Base-by-base conservation (phyloP, 2,329 filamentous ascomycete species). In the Arthrobotrys conoides region DNA sequence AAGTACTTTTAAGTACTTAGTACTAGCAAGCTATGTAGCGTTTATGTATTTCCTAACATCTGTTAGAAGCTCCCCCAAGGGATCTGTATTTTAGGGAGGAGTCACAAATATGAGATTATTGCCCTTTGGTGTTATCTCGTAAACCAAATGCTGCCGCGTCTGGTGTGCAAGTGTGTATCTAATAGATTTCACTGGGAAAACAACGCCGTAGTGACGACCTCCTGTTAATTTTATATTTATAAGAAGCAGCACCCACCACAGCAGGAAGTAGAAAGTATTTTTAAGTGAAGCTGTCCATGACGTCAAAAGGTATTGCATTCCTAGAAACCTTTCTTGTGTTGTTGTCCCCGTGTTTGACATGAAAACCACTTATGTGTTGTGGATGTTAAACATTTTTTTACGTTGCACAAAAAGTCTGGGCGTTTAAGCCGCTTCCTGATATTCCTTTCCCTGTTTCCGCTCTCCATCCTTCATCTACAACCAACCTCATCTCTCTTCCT, bases 341-440 rank as follows among this genome's bases (percentile, higher is more conserved):
- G n/a, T n/a, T n/a, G n/a, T n/a, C n/a, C n/a, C n/a, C n/a, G n/a
- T n/a, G n/a, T n/a, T n/a, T n/a, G n/a, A n/a, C n/a, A n/a, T n/a
- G n/a, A n/a, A n/a, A n/a, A n/a, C n/a, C n/a, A n/a, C n/a, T 41
- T 41, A 18, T 55, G 61, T 53, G 70, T 73, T 67, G 61, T 41
- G 27, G 6, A 16, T n/a, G 69, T 71, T 64, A 22, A 24, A 22
- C 16, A 46, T 65, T 64, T 41, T 64, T 59, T 33, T 20, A 48
- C 18, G 70, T 73, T 30, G 70, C 70, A 61, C 69, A 71, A 44
- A 51, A 49, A 18, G 36, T 48, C 59, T 72, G 38, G 70, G 69
- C 69, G 24, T 48, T 36, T 30, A 70, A 46, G 38, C 33, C 36
- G 46, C 41, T 44, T 53, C 48, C 51, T 9, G 55, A 59, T 53